Conservation (phyloP, 768 basidiomycete species). For the Termitomyces sp. region DNA sequence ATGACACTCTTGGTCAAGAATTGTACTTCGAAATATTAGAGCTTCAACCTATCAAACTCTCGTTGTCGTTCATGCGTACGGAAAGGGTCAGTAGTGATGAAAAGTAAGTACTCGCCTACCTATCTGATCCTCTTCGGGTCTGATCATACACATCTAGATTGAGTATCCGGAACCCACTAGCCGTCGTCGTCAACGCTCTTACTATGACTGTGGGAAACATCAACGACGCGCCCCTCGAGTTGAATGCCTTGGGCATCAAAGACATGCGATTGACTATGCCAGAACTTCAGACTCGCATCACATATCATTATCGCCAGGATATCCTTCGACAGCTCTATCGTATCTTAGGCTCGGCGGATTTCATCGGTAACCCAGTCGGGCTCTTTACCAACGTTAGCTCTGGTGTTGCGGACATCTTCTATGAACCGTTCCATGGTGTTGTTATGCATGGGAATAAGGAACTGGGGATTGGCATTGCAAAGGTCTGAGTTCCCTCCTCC, state of each 20-base stretch:
- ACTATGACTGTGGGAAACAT: constrained; percentile 98
- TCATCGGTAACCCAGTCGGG: constrained; percentile 94
- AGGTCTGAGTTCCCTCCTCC: constrained; percentile 45
- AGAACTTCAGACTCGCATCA: constrained; percentile 80
- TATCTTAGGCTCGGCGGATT: constrained; percentile 97
- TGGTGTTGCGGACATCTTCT: constrained; percentile 97
- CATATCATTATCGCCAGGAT: constrained; percentile 93
- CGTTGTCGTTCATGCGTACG: constrained; percentile 96
- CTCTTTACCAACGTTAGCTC: constrained; percentile 98
- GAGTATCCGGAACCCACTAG: constrained; percentile 84
- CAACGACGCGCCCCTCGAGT: constrained; percentile 90
- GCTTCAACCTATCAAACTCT: constrained; percentile 89
- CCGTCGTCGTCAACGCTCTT: constrained; percentile 89
- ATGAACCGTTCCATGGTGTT: constrained; percentile 95
- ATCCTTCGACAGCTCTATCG: constrained; percentile 92
- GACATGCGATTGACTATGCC: constrained; percentile 88
- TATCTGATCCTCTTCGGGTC: constrained; percentile 7
- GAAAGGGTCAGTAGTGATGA: constrained; percentile 91
- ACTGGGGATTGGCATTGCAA: constrained; percentile 90
- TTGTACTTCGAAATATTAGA: constrained; percentile 96
- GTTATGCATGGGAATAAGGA: constrained; percentile 97
- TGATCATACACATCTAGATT: constrained; percentile 41
- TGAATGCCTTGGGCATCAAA: constrained; percentile 92
- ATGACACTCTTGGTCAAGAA: constrained; percentile 67
- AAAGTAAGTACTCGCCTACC: constrained; percentile 54